Percentiles rank a stretch among this genome's conserved stretches.
Evolutionary conservation across 441 rosid genomes (phyloP).

Genomic region (Erodium chrysanthum): DNA sequence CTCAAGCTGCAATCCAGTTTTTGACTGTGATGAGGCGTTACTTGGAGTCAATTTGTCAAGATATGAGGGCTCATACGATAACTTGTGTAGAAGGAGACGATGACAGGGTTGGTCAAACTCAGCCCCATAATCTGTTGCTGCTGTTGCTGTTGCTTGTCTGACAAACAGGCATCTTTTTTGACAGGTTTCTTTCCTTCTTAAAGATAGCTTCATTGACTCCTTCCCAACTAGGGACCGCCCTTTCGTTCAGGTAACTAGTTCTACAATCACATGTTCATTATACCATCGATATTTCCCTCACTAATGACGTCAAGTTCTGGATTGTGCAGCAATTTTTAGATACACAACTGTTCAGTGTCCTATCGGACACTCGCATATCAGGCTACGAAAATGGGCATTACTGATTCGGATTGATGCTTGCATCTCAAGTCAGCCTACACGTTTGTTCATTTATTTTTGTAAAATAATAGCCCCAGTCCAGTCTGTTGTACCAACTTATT

Average conservation of each 20-base stretch:
- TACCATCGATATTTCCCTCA: not conserved
- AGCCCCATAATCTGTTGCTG: not conserved
- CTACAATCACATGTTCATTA: not conserved
- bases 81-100: constrained; percentile 83
- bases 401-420: constrained; percentile 17
- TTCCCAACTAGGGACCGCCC: constrained; percentile 64
- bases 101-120: constrained; percentile 58
- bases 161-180: too few species aligned
- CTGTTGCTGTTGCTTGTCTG: not conserved
- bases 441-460: not conserved
- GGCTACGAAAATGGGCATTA: constrained; percentile 54
- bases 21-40: constrained; percentile 62
- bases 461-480: too few species aligned
- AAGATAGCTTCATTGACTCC: constrained; percentile 54
- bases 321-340: constrained; percentile 65
- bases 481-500: too few species aligned
- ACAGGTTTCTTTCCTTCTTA: constrained; percentile 51
- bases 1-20: constrained; percentile 57
- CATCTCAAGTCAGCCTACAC: not conserved
- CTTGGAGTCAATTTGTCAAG: constrained; percentile 76
- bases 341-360: constrained; percentile 71
- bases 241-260: constrained; percentile 59
- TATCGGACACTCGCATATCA: constrained; percentile 66
- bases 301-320: not conserved
- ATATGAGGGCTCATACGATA: constrained; percentile 74